Evolutionary conservation across 176 grass and related monocot species (phyloP).

Genomic region (Puccinellia tenuiflora): DNA sequence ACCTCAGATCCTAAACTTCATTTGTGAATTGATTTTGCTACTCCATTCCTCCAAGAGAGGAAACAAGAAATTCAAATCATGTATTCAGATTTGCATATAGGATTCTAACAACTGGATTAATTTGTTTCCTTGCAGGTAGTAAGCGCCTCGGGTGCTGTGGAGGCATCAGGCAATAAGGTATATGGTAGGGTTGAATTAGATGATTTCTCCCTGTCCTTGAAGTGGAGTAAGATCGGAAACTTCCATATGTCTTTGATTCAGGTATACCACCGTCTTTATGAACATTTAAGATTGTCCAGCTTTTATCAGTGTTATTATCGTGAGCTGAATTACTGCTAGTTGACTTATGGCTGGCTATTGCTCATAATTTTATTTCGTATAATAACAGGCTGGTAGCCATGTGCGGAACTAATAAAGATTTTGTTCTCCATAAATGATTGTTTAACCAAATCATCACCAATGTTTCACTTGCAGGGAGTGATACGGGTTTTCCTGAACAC

Average conservation of each 20-base stretch:
- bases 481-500: conserved; percentile 79
- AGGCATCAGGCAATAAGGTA: conserved; percentile 67
- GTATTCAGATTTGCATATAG: not conserved
- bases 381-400: not conserved
- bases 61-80: not conserved
- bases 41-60: not conserved
- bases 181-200: conserved; percentile 60
- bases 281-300: not conserved
- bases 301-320: not conserved
- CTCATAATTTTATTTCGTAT: not conserved
- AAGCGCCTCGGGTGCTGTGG: conserved; percentile 53
- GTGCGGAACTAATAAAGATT: not conserved
- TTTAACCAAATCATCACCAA: not conserved
- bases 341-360: not conserved
- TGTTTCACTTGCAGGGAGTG: conserved; percentile 55
- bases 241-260: conserved; percentile 87
- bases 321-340: not conserved
- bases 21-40: not conserved
- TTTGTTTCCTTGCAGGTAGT: conserved; percentile 48
- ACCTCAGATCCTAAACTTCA: not conserved
- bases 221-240: conserved; percentile 86
- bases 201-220: conserved; percentile 68
- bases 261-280: conserved; percentile 34
- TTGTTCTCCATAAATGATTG: not conserved
- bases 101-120: not conserved